Conservation (phyloP, 257 asterid species). For the Cynanchum wilfordii region DNA sequence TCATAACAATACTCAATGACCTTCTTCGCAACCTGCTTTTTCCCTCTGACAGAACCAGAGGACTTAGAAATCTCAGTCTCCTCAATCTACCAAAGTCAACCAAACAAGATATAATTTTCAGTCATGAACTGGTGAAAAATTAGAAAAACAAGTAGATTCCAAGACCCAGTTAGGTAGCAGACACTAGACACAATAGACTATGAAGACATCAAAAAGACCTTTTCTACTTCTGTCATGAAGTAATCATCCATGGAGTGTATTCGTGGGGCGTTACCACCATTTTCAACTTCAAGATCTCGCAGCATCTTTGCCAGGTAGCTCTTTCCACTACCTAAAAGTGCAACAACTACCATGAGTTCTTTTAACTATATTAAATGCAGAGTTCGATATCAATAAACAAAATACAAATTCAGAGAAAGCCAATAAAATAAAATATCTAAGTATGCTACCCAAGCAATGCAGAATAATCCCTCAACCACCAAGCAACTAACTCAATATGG, state of each 20-base stretch:
- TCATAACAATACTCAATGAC: slow-evolving; percentile 91
- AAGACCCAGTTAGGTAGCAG: background rate
- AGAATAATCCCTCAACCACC: too few species aligned
- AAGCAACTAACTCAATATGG: too few species aligned
- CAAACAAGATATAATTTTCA: background rate
- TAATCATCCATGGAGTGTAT: slow-evolving; percentile 96
- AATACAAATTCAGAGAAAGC: background rate
- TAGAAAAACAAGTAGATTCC: background rate
- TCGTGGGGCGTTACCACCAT: slow-evolving; percentile 87
- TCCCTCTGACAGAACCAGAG: slow-evolving; percentile 62
- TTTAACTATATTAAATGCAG: background rate
- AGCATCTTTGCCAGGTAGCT: slow-evolving; percentile 86
- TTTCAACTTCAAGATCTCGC: slow-evolving; percentile 93
- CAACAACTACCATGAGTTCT: slow-evolving; percentile 8
- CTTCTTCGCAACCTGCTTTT: slow-evolving; percentile 50
- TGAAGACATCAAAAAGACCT: slow-evolving; percentile 36
- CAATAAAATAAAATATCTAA: background rate
- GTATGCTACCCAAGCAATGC: background rate
- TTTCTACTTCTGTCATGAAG: slow-evolving; percentile 98
- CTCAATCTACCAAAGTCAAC: slow-evolving; percentile 45
- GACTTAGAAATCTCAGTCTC: slow-evolving; percentile 56
- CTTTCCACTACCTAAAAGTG: slow-evolving; percentile 90
- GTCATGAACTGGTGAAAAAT: background rate
- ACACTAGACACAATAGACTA: slow-evolving; percentile 2
- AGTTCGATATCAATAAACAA: background rate